Evolutionary conservation across 1,139 yeast species (phyloP).

Genomic region (Diutina siamensis): DNA sequence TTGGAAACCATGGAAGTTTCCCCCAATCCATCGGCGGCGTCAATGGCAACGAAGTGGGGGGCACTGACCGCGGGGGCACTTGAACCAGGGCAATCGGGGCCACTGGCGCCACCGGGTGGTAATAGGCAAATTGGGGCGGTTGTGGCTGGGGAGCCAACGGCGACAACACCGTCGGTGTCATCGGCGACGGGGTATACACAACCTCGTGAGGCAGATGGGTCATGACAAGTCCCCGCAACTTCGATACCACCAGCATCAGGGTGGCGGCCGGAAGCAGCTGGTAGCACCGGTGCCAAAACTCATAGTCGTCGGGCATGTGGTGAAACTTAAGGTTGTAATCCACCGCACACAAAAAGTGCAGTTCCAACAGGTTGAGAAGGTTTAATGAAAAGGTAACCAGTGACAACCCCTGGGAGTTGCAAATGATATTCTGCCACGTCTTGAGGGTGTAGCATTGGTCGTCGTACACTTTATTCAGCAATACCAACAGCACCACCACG

Average conservation of each 20-base stretch:
- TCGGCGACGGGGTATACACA: neutral
- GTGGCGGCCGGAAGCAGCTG: neutral
- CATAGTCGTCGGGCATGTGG: neutral
- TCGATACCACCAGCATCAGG: neutral
- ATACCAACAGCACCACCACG: neutral
- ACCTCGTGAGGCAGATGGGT: neutral
- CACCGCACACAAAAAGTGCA: neutral
- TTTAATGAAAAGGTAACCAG: neutral
- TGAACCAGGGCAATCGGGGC: neutral
- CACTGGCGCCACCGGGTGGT: neutral
- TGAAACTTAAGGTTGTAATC: neutral
- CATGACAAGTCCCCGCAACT: neutral
- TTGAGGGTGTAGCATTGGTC: slow-evolving; percentile 5
- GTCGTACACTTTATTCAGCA: neutral
- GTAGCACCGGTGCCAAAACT: slow-evolving; percentile 1
- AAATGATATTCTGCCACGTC: slow-evolving; percentile 6
- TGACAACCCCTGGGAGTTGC: neutral
- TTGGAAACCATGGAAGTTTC: neutral
- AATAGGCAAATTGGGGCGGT: neutral
- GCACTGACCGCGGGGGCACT: neutral
- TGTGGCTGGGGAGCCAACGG: neutral
- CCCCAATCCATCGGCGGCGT: slow-evolving; percentile 1
- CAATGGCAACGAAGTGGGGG: neutral
- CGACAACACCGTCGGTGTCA: slow-evolving; percentile 1
- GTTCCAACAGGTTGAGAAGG: neutral